These are phyloP conservation scores for Candida dendrica DNA, from an alignment of 805 yeast genomes.

Conservation along the genomic window DNA sequence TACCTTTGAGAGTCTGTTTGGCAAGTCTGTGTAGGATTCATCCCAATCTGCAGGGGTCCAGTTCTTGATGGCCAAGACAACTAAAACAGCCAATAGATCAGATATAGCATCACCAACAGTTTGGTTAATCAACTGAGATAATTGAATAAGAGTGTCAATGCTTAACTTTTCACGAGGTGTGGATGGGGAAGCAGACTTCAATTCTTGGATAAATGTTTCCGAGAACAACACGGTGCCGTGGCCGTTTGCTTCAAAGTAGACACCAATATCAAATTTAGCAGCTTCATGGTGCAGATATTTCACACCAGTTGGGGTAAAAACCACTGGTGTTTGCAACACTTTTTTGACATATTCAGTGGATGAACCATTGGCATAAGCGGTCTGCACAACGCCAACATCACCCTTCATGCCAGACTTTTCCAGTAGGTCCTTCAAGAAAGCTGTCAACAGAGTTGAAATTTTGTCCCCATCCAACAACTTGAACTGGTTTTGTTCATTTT, in stretches of 20 bases:
- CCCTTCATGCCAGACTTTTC: constrained; percentile 33
- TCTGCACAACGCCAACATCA: constrained; percentile 81
- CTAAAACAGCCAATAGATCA: constrained; percentile 76
- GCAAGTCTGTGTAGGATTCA: constrained; percentile 70
- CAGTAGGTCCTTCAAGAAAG: constrained; percentile 48
- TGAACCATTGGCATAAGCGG: constrained; percentile 96
- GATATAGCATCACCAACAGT: constrained; percentile 98
- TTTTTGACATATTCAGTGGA: constrained; percentile 68
- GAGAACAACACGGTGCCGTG: constrained; percentile 93
- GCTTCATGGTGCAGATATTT: constrained; percentile 90
- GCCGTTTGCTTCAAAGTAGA: constrained; percentile 98
- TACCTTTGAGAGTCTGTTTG: constrained; percentile 77
- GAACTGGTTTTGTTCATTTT: constrained; percentile 32
- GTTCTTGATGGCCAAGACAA: constrained; percentile 48
- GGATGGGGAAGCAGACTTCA: constrained; percentile 27
- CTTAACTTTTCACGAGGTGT: constrained; percentile 41
- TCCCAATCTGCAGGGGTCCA: constrained; percentile 71
- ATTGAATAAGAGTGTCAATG: constrained; percentile 45
- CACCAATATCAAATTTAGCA: constrained; percentile 82
- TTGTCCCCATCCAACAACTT: constrained; percentile 85
- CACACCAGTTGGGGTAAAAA: constrained; percentile 92
- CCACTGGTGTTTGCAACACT: constrained; percentile 64
- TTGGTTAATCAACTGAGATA: constrained; percentile 79
- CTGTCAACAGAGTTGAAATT: constrained; percentile 78
- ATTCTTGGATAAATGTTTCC: constrained; percentile 35